These are phyloP conservation scores for Trichoderma lentiforme DNA, from an alignment of 2,329 filamentous ascomycete species.

Conservation along the genomic window DNA sequence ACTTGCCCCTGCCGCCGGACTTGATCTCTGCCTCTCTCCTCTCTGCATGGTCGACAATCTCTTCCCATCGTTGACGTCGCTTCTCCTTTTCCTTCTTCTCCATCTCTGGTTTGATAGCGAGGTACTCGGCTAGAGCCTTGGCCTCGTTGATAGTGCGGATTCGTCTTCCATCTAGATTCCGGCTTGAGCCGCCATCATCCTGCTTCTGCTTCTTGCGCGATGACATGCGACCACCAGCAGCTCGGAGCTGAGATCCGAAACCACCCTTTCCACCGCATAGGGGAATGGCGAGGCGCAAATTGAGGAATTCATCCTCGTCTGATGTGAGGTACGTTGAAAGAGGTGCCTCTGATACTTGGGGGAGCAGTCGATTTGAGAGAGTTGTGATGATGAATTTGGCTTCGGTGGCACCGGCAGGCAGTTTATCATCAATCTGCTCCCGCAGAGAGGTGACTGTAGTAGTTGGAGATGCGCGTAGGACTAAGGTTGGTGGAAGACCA, in stretches of 20 bases:
- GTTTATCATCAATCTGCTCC: constrained; percentile 56
- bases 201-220: constrained; percentile 84
- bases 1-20: constrained; percentile 64
- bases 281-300: constrained; percentile 74
- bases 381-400: constrained; percentile 76
- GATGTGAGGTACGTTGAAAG: constrained; percentile 61
- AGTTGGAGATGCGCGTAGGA: constrained; percentile 65
- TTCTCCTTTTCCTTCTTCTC: constrained; percentile 89
- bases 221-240: constrained; percentile 96
- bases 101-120: constrained; percentile 96
- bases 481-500: constrained; percentile 75
- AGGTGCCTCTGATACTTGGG: constrained; percentile 48
- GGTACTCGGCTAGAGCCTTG: constrained; percentile 90
- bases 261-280: constrained; percentile 94
- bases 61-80: constrained; percentile 78
- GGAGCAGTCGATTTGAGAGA: constrained; percentile 69
- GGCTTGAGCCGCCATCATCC: constrained; percentile 84
- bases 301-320: constrained; percentile 65
- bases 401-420: constrained; percentile 55
- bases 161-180: constrained; percentile 87
- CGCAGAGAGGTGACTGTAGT: constrained; percentile 67
- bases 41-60: constrained; percentile 82
- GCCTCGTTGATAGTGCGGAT: constrained; percentile 91
- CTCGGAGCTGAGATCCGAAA: constrained; percentile 94
- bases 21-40: constrained; percentile 78